A percentile compares a stretch with the other conserved stretches of the same genome.
These are phyloP conservation scores for Funneliformis mosseae DNA, from an alignment of 192 early-diverging fungal genomes.

Conservation along the genomic window DNA sequence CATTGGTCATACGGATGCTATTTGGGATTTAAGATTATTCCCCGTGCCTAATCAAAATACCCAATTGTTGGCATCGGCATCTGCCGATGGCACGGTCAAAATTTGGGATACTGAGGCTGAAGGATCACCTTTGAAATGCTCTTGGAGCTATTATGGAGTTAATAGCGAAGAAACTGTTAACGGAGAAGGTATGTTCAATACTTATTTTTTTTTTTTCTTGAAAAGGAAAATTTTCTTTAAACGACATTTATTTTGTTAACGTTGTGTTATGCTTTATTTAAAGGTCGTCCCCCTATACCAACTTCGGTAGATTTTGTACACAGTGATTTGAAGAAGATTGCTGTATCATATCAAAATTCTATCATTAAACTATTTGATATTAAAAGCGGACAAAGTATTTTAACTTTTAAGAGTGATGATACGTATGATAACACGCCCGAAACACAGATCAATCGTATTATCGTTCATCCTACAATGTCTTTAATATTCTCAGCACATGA, in stretches of 20 bases:
- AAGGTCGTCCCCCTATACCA: constrained; percentile 48
- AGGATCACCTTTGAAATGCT: constrained; percentile 50
- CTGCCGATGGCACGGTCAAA: constrained; percentile 80
- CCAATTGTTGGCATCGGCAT: constrained; percentile 68
- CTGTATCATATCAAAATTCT: constrained; percentile 66
- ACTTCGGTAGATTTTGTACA: constrained; percentile 72
- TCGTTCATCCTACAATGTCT: constrained; percentile 73
- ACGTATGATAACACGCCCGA: constrained; percentile 62
- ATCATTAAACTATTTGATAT: constrained; percentile 75
- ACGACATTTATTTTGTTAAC: neutral
- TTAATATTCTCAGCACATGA: constrained; percentile 77
- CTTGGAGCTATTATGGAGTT: constrained; percentile 49
- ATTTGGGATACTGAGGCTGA: constrained; percentile 70
- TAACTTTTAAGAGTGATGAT: constrained; percentile 58
- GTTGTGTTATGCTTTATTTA: neutral
- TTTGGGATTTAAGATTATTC: constrained; percentile 83
- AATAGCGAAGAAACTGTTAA: constrained; percentile 20
- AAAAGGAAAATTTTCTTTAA: neutral
- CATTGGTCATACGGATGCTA: constrained; percentile 79
- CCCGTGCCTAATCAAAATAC: constrained; percentile 52
- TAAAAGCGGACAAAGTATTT: constrained; percentile 65
- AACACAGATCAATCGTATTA: constrained; percentile 80
- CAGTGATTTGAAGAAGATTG: constrained; percentile 58
- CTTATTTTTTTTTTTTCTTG: neutral
- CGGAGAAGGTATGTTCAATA: constrained; percentile 6